These are phyloP conservation scores for Onygenales sp. DNA, from an alignment of 2,329 filamentous ascomycete genomes.

Conservation along the genomic window DNA sequence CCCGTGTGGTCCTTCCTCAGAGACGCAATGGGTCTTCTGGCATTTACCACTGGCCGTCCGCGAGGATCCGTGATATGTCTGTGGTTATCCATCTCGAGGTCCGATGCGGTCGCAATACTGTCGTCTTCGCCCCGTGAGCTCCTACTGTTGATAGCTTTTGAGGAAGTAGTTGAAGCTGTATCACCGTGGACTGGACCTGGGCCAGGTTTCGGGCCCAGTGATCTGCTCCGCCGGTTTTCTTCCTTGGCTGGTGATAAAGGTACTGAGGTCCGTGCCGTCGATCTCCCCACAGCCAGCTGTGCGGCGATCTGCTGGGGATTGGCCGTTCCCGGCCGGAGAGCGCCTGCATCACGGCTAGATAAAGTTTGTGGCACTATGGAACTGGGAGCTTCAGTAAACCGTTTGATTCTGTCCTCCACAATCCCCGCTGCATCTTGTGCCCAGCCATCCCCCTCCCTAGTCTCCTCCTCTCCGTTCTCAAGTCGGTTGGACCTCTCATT, in stretches of 20 bases:
- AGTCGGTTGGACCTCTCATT: constrained; percentile 3
- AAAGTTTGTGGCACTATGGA: constrained; percentile 6
- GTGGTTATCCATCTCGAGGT: neutral
- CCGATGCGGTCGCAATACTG: neutral
- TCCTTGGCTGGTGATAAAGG: neutral
- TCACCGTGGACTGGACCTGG: neutral
- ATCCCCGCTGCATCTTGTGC: constrained; percentile 23
- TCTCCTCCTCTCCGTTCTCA: neutral
- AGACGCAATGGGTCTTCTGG: neutral
- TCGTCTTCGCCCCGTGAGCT: neutral
- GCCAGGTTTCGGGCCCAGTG: neutral
- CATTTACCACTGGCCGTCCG: neutral
- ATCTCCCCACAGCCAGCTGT: constrained; percentile 24
- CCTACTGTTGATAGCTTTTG: neutral
- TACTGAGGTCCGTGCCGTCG: constrained; percentile 4
- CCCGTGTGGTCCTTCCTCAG: neutral
- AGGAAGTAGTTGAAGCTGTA: neutral
- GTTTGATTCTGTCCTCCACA: constrained; percentile 30
- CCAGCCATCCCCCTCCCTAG: constrained; percentile 14
- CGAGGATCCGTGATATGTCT: neutral
- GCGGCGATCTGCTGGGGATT: constrained; percentile 26
- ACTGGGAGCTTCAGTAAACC: constrained; percentile 19
- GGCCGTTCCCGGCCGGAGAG: constrained; percentile 11
- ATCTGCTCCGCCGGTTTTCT: neutral
- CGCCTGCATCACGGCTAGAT: constrained; percentile 10